Evolutionary conservation across 2,329 filamentous ascomycete genomes (phyloP).

Genomic region (Sphaerostilbella broomeana): DNA sequence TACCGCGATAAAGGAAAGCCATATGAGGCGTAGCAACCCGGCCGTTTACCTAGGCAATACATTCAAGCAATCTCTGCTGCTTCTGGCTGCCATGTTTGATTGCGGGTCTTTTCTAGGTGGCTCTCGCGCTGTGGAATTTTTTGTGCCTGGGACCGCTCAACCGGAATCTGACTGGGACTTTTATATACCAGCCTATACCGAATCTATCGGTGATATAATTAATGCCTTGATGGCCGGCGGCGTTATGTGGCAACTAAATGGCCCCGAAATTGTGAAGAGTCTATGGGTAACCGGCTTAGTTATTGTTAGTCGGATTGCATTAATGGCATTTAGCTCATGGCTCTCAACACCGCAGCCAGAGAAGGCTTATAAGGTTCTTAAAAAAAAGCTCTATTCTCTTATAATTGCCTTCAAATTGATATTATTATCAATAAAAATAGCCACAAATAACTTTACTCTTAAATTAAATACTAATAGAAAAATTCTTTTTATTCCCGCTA

Average conservation of each 20-base stretch:
- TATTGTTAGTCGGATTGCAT: not conserved
- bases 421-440: not conserved
- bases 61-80: slow-evolving; percentile 7
- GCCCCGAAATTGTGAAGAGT: not conserved
- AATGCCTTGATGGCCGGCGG: slow-evolving; percentile 7
- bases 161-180: slow-evolving; percentile 6
- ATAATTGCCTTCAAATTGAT: not conserved
- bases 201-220: slow-evolving; percentile 11
- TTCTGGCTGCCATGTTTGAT: slow-evolving; percentile 12
- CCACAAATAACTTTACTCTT: not conserved
- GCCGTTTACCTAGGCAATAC: slow-evolving; percentile 6
- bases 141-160: slow-evolving; percentile 3
- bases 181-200: slow-evolving; percentile 11
- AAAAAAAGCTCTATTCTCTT: not conserved
- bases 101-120: slow-evolving; percentile 9
- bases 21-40: slow-evolving; percentile 1
- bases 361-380: not conserved
- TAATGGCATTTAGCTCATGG: slow-evolving; percentile 4
- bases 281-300: not conserved
- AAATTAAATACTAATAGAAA: not conserved
- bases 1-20: not conserved
- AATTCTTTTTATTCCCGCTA: not conserved
- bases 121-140: slow-evolving; percentile 12
- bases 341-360: not conserved
- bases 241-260: slow-evolving; percentile 7